Conservation (phyloP, 2,329 filamentous ascomycete species). For the Aspergillus sp. region DNA sequence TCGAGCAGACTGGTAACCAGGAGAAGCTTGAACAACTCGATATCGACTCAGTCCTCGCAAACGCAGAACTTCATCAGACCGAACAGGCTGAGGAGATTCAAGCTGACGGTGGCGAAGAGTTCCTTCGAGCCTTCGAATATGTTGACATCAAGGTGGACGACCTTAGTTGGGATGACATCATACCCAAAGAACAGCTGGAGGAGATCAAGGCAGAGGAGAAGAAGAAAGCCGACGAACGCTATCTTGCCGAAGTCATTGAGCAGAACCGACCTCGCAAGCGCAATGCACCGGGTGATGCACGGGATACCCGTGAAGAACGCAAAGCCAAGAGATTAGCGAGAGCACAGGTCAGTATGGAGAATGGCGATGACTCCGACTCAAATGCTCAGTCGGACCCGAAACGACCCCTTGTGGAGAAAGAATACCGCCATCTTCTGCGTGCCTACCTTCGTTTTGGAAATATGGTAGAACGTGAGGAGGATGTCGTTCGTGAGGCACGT, state of each 20-base stretch:
- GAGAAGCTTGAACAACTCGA: conserved; percentile 95
- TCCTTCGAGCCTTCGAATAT: conserved; percentile 85
- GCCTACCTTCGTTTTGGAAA: conserved; percentile 90
- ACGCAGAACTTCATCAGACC: conserved; percentile 95
- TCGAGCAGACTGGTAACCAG: conserved; percentile 95
- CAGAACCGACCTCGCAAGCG: conserved; percentile 79
- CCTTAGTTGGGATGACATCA: conserved; percentile 97
- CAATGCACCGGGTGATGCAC: conserved; percentile 59
- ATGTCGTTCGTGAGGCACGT: conserved; percentile 84
- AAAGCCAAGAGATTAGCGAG: conserved; percentile 71
- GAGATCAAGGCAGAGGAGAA: conserved; percentile 88
- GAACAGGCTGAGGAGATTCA: conserved; percentile 93
- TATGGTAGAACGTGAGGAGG: conserved; percentile 82
- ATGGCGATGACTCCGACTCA: conserved; percentile 71
- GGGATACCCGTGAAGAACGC: conserved; percentile 61
- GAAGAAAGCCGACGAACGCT: conserved; percentile 77
- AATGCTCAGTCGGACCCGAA: conserved; percentile 71
- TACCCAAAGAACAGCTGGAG: conserved; percentile 88
- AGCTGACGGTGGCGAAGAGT: conserved; percentile 94
- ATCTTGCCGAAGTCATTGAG: conserved; percentile 77
- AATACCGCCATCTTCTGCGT: conserved; percentile 86
- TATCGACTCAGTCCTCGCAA: conserved; percentile 94
- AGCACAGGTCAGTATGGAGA: conserved; percentile 63
- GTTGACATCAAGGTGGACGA: conserved; percentile 94
- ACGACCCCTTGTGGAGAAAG: conserved; percentile 87